Evolutionary conservation across 2,329 filamentous ascomycete genomes (phyloP), one percentile per base, ranked within the genome.

Genomic region (Nemania sp.): DNA sequence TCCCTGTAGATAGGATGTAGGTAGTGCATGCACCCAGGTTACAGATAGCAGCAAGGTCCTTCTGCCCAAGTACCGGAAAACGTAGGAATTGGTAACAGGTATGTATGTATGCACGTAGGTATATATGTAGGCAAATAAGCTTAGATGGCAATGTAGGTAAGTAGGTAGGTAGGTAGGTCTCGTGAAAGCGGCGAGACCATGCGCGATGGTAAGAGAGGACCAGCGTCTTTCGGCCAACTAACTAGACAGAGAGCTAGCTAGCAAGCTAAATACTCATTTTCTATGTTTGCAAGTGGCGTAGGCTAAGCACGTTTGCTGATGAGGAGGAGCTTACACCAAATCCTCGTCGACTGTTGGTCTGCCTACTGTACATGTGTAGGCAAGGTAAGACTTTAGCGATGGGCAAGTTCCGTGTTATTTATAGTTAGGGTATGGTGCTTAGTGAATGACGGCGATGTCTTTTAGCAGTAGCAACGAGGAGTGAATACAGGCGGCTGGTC

Each of bases 331-430:
- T 57, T 59, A 63, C 68, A 60, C 54, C 52, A 11, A 53, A 56
- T 47, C 49, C 58, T 59, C 60, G 24, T 51, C 41, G 61, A 38
- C 52, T 65, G 62, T 55, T 51, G 43, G 64, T 55, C 63, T 66
- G 38, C 55, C 43, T 60, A 61, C 5, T 32, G 26, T 53, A 1
- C 35, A 52, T 35, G 26, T 32, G 27, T n/a, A 53, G 51, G 41
- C 20, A 56, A 53, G 51, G 41, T n/a, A 56, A 29, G 61, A 55
- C 54, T 56, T 56, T 55, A 58, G 45, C 64, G 61, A 47, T 57
- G 52, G 35, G 45, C 43, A 69, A 32, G 8, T 35, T 53, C 58
- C 22, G 29, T 26, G 47, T 51, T 51, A 49, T 38, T 49, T 10
- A 41, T 26, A 55, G 56, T 49, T 29, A 47, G 11, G 29, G 22